phyloP scores from a whole-genome alignment of 352 stramenopile genomes.

The Aphanomyces astaci region DNA sequence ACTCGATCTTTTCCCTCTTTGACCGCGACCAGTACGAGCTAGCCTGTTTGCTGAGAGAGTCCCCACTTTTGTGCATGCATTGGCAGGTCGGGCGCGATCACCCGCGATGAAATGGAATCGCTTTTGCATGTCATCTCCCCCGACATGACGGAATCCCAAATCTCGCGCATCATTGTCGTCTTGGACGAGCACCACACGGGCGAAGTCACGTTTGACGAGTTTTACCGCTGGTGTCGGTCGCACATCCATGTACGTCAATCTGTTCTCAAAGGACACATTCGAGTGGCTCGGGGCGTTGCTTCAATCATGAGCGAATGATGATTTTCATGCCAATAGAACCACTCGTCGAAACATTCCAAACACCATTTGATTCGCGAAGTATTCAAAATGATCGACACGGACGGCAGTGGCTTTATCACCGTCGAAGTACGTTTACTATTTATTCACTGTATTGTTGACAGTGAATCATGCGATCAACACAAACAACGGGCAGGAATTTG shows the following conservation, averaged over 20 bases:
- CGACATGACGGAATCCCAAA: constrained; percentile 48
- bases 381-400: constrained; percentile 57
- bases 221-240: constrained; percentile 62
- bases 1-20: constrained; percentile 65
- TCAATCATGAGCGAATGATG: neutral
- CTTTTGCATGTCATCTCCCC: constrained; percentile 55
- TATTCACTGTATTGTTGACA: neutral
- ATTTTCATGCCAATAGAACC: neutral
- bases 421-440: constrained; percentile 29
- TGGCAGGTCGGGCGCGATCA: constrained; percentile 43
- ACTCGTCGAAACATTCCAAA: constrained; percentile 33
- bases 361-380: constrained; percentile 66
- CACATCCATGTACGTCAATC: constrained; percentile 48
- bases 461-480: neutral
- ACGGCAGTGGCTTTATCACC: constrained; percentile 54
- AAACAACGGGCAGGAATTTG: constrained; percentile 46
- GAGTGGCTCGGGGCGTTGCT: too few species aligned
- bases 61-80: neutral
- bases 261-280: neutral
- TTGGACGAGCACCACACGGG: constrained; percentile 29
- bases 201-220: constrained; percentile 59
- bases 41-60: neutral
- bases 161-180: constrained; percentile 51
- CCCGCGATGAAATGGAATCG: constrained; percentile 49
- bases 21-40: constrained; percentile 33